Percentiles rank a stretch among this genome's conserved stretches.
phyloP scores from a whole-genome alignment of 2,329 filamentous ascomycete genomes.

The Aspergillus tamarii region DNA sequence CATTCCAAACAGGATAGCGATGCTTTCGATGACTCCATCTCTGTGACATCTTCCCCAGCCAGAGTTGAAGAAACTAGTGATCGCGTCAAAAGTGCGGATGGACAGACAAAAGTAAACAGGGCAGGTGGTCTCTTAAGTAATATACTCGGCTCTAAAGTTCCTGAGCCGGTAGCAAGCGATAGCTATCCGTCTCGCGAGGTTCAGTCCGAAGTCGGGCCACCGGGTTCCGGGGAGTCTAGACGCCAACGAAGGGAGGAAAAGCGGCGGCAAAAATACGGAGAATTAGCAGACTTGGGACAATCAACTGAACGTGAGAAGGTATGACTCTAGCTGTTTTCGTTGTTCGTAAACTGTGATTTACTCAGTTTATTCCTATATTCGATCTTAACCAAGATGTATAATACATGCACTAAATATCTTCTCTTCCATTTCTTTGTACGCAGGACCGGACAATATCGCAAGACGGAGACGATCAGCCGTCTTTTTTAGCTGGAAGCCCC shows the following conservation, averaged over 20 bases:
- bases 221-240: slow-evolving; percentile 40
- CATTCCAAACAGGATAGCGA: slow-evolving; percentile 32
- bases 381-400: slow-evolving; percentile 27
- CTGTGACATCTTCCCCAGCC: slow-evolving; percentile 38
- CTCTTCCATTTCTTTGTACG: slow-evolving; percentile 30
- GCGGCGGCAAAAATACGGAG: slow-evolving; percentile 41
- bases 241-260: slow-evolving; percentile 41
- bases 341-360: slow-evolving; percentile 34
- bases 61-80: slow-evolving; percentile 35
- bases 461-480: slow-evolving; percentile 45
- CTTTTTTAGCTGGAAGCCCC: slow-evolving; percentile 69
- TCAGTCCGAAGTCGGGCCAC: slow-evolving; percentile 40
- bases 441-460: slow-evolving; percentile 37
- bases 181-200: slow-evolving; percentile 35
- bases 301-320: slow-evolving; percentile 42
- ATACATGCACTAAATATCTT: slow-evolving; percentile 36
- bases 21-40: slow-evolving; percentile 42
- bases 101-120: slow-evolving; percentile 37
- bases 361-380: slow-evolving; percentile 27
- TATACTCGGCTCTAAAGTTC: slow-evolving; percentile 43
- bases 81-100: slow-evolving; percentile 36
- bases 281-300: slow-evolving; percentile 39
- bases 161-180: slow-evolving; percentile 33
- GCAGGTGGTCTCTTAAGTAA: slow-evolving; percentile 39
- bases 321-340: slow-evolving; percentile 38